A percentile compares a stretch with the other conserved stretches of the same genome.
Conservation (phyloP, 2,329 filamentous ascomycete genomes). For the Aspergillus sp. region DNA sequence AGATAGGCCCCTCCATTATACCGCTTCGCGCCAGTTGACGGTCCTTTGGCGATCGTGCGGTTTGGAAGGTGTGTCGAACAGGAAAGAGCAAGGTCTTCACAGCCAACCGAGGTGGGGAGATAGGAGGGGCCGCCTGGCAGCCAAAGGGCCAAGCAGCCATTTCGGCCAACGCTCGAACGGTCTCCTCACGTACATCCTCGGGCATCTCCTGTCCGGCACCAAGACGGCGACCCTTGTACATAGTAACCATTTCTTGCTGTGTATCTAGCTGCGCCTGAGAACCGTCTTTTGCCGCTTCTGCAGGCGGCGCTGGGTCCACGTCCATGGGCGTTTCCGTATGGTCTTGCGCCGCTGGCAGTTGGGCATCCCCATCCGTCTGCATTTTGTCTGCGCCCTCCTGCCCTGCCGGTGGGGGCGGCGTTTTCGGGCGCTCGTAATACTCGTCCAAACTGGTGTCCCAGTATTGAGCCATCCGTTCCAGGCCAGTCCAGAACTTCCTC, state of each 20-base stretch:
- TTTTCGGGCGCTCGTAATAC: constrained; percentile 49
- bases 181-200: constrained; percentile 57
- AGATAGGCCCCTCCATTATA: constrained; percentile 59
- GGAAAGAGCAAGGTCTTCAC: constrained; percentile 57
- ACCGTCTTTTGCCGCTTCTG: not conserved
- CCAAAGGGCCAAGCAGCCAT: constrained; percentile 60
- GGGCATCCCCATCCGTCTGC: constrained; percentile 20
- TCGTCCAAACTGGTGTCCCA: constrained; percentile 63
- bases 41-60: constrained; percentile 56
- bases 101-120: constrained; percentile 50
- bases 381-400: constrained; percentile 23
- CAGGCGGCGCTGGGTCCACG: constrained; percentile 19
- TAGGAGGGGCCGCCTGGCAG: constrained; percentile 52
- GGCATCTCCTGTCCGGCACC: constrained; percentile 61
- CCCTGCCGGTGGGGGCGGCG: constrained; percentile 21
- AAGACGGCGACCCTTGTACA: constrained; percentile 62
- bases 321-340: constrained; percentile 27
- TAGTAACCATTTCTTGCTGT: constrained; percentile 22
- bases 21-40: constrained; percentile 54
- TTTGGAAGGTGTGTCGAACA: constrained; percentile 57
- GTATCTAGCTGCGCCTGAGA: not conserved
- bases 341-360: constrained; percentile 18
- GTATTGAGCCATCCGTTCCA: constrained; percentile 62
- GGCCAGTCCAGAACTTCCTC: constrained; percentile 61
- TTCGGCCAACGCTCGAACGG: constrained; percentile 59